These are phyloP conservation scores for Torrubiella hemipterigena DNA, from an alignment of 2,329 filamentous ascomycete genomes.

Conservation along the genomic window DNA sequence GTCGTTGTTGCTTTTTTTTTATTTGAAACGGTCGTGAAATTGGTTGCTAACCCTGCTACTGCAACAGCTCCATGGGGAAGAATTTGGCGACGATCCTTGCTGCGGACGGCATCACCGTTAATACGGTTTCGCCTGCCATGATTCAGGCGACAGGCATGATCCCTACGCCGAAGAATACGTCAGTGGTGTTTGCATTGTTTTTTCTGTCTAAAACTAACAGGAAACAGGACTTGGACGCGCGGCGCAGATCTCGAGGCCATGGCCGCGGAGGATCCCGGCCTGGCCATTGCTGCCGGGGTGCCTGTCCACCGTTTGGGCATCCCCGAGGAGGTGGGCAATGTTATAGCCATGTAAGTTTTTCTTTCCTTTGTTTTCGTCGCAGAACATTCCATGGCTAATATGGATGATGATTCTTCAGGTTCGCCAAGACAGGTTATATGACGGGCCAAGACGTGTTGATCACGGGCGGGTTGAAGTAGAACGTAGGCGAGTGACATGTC, in stretches of 20 bases:
- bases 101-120: slow-evolving; percentile 49
- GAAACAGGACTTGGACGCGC: slow-evolving; percentile 17
- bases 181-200: background rate
- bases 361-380: background rate
- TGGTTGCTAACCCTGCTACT: no score
- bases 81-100: slow-evolving; percentile 49
- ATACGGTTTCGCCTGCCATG: slow-evolving; percentile 56
- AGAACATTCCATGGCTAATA: slow-evolving; percentile 1
- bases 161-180: slow-evolving; percentile 26
- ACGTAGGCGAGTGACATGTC: background rate
- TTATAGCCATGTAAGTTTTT: slow-evolving; percentile 19
- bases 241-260: slow-evolving; percentile 17
- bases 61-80: slow-evolving; percentile 52
- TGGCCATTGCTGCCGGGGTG: slow-evolving; percentile 20
- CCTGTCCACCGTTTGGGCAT: slow-evolving; percentile 20
- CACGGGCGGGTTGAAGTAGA: slow-evolving; percentile 13
- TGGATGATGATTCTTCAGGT: slow-evolving; percentile 8
- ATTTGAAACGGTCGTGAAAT: no score
- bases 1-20: no score
- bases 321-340: slow-evolving; percentile 21
- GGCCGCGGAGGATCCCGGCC: slow-evolving; percentile 16
- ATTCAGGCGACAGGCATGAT: slow-evolving; percentile 55
- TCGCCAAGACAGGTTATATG: slow-evolving; percentile 16
- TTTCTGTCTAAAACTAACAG: background rate
- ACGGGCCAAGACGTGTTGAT: slow-evolving; percentile 16